Percentiles rank a stretch among this genome's conserved stretches.
Evolutionary conservation across 2,329 filamentous ascomycete species (phyloP).

Genomic region (Diaporthe amygdali): DNA sequence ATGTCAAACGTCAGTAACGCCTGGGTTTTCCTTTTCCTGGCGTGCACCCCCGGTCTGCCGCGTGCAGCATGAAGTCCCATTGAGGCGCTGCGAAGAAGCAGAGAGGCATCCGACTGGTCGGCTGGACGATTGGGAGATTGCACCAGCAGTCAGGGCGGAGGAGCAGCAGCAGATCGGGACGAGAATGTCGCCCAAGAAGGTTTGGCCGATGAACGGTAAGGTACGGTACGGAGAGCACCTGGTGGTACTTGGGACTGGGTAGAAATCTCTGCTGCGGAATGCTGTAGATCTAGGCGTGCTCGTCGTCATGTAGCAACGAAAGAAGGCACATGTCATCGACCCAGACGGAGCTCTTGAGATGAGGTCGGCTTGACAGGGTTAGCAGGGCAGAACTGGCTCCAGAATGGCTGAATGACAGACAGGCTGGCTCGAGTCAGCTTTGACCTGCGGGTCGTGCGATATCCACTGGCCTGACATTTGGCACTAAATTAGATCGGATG

Average conservation of each 20-base stretch:
- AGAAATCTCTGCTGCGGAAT: no score
- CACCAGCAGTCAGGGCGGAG: conserved; percentile 2
- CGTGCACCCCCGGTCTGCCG: conserved; percentile 2
- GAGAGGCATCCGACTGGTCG: conserved; percentile 11
- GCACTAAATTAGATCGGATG: conserved; percentile 12
- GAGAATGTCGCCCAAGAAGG: conserved; percentile 2
- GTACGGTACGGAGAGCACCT: background rate
- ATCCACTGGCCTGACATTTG: conserved; percentile 10
- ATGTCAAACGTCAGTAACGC: background rate
- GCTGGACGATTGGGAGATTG: conserved; percentile 9
- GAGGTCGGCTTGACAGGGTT: background rate
- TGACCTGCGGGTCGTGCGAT: conserved; percentile 5
- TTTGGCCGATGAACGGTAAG: background rate
- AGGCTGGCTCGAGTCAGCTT: background rate
- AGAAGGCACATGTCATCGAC: background rate
- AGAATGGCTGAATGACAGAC: background rate
- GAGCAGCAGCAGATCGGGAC: background rate
- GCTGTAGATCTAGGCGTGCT: background rate
- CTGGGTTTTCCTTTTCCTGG: background rate
- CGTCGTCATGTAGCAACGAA: background rate
- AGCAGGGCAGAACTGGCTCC: no score
- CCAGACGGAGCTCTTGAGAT: background rate
- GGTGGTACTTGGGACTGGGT: background rate
- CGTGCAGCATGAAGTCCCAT: background rate
- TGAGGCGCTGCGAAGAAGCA: conserved; percentile 11